Conservation (phyloP, 768 basidiomycete species). For the Epithele typhae region DNA sequence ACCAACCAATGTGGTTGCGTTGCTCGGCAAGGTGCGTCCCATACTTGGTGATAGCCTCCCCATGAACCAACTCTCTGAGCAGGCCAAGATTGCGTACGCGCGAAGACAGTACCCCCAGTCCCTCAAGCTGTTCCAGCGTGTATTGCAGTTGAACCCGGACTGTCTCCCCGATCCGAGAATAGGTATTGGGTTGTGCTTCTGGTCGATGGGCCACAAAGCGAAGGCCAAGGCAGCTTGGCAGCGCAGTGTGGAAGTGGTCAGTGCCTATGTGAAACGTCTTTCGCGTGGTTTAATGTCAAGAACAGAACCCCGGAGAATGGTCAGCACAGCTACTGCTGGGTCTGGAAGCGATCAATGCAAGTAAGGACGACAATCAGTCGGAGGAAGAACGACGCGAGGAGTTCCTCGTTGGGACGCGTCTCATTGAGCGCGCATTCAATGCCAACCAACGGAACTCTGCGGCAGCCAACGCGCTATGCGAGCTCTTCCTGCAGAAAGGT, state of each 20-base stretch:
- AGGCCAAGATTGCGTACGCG: constrained; percentile 82
- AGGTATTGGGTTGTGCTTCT: constrained; percentile 92
- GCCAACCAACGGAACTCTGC: constrained; percentile 72
- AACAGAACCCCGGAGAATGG: constrained; percentile 74
- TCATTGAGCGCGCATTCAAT: constrained; percentile 78
- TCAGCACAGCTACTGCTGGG: constrained; percentile 80
- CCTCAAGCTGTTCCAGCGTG: constrained; percentile 81
- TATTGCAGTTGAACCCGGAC: constrained; percentile 69
- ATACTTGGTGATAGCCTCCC: no score
- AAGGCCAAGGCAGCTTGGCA: constrained; percentile 90
- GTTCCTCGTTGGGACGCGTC: constrained; percentile 62
- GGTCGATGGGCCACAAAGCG: constrained; percentile 79
- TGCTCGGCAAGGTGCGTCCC: constrained; percentile 70
- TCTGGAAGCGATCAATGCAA: constrained; percentile 80
- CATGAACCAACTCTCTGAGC: background rate
- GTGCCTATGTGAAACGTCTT: constrained; percentile 25
- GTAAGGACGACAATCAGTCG: constrained; percentile 62
- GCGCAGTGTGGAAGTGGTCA: constrained; percentile 77
- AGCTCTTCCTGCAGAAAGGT: constrained; percentile 71
- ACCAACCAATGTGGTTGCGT: constrained; percentile 83
- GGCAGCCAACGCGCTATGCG: constrained; percentile 80
- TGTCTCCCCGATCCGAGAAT: constrained; percentile 92
- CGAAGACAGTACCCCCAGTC: constrained; percentile 74
- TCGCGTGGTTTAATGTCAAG: no score
- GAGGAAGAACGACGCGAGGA: constrained; percentile 60